phyloP scores from a whole-genome alignment of 2,329 filamentous ascomycete genomes.

The Dactylellina parvicollis region DNA sequence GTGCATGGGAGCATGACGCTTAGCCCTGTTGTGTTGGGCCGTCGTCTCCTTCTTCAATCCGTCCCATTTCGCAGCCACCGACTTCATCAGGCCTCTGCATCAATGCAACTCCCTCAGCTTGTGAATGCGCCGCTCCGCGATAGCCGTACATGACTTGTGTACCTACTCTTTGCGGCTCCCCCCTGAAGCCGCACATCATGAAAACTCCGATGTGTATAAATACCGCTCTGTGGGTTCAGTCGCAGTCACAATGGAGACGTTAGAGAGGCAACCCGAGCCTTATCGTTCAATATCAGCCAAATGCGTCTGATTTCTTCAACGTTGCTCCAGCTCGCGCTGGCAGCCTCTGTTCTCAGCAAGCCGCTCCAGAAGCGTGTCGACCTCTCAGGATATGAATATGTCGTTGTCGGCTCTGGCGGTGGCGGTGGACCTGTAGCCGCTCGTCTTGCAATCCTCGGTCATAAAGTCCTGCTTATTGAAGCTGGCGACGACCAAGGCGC shows the following conservation, averaged over 20 bases:
- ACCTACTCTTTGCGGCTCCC: not conserved
- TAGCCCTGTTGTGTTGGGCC: not conserved
- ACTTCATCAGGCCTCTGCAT: not conserved
- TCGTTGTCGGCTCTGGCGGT: conserved; percentile 71
- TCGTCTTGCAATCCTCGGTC: conserved; percentile 69
- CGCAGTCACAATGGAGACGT: not conserved
- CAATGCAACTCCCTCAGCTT: not conserved
- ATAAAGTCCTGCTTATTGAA: conserved; percentile 71
- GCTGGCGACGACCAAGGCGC: conserved; percentile 69
- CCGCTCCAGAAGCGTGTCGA: conserved; percentile 49
- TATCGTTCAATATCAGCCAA: not conserved
- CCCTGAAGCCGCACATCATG: not conserved
- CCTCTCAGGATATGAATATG: conserved; percentile 69
- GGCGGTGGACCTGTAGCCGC: conserved; percentile 70
- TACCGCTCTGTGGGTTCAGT: not conserved
- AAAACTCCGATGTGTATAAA: not conserved
- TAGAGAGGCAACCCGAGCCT: not conserved
- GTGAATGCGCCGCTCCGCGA: not conserved
- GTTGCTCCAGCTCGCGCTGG: conserved; percentile 35
- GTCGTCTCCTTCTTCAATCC: not conserved
- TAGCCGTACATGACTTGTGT: not conserved
- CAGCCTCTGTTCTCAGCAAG: conserved; percentile 1
- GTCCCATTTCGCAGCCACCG: not conserved
- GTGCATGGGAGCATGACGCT: not conserved
- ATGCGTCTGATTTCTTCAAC: conserved; percentile 20